Conservation (phyloP, 352 stramenopile species). For the Phytophthora capsici region DNA sequence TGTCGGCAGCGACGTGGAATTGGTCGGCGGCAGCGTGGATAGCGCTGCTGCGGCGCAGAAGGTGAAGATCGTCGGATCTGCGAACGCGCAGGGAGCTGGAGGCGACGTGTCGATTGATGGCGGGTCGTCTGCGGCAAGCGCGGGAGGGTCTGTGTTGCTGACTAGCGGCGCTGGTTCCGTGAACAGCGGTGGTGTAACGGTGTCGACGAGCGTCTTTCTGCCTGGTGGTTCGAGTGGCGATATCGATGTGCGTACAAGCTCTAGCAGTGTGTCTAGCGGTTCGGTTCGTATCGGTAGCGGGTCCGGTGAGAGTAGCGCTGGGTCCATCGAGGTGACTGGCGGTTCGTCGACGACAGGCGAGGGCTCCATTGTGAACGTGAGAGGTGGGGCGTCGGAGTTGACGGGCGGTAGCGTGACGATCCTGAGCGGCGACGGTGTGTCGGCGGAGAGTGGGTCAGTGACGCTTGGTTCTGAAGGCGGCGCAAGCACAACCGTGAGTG, state of each 20-base stretch:
- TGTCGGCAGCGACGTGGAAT: slow-evolving; percentile 34
- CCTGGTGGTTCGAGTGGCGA: slow-evolving; percentile 19
- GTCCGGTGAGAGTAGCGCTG: slow-evolving; percentile 28
- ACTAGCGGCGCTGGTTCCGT: slow-evolving; percentile 24
- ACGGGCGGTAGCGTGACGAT: slow-evolving; percentile 25
- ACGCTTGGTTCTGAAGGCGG: slow-evolving; percentile 15
- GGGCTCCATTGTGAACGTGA: slow-evolving; percentile 28
- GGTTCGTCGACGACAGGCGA: slow-evolving; percentile 32
- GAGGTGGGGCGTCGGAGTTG: slow-evolving; percentile 27
- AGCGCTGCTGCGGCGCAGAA: slow-evolving; percentile 25
- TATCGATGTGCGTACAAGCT: slow-evolving; percentile 21
- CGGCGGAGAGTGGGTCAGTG: slow-evolving; percentile 21
- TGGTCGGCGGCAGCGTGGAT: slow-evolving; percentile 22
- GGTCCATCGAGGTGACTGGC: slow-evolving; percentile 31
- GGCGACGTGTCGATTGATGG: slow-evolving; percentile 36
- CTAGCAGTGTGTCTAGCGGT: slow-evolving; percentile 28
- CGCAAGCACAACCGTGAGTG: slow-evolving; percentile 6
- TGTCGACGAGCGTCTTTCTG: slow-evolving; percentile 25
- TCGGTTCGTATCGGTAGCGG: slow-evolving; percentile 27
- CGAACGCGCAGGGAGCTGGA: slow-evolving; percentile 28
- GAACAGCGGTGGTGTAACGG: slow-evolving; percentile 21
- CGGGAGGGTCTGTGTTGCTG: slow-evolving; percentile 24
- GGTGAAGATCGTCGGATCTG: slow-evolving; percentile 30
- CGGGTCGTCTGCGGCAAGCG: slow-evolving; percentile 21
- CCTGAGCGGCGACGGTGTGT: slow-evolving; percentile 18